A percentile compares a stretch with the other conserved stretches of the same genome.
Evolutionary conservation across 768 basidiomycete species (phyloP).

Genomic region (Amanita subjunquillea): DNA sequence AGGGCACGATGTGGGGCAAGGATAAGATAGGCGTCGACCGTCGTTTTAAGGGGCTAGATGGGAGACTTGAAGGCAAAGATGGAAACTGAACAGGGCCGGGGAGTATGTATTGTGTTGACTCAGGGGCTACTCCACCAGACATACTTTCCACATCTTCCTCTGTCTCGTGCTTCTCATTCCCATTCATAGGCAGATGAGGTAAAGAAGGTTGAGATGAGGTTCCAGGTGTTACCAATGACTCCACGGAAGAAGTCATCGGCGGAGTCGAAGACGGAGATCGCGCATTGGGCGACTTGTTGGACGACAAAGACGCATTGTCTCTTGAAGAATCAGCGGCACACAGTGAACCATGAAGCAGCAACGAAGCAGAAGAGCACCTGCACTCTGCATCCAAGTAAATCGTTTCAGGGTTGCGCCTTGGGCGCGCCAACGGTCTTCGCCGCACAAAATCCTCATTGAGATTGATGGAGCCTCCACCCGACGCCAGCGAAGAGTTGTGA

Average conservation of each 20-base stretch:
- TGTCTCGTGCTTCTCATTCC: conserved; percentile 11
- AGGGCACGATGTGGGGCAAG: conserved; percentile 22
- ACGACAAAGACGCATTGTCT: conserved; percentile 21
- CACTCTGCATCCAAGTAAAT: conserved; percentile 27
- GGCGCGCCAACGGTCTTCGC: conserved; percentile 8
- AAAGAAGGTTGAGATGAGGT: conserved; percentile 40
- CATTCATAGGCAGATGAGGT: conserved; percentile 23
- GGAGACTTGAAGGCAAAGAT: conserved; percentile 1
- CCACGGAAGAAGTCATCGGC: conserved; percentile 46
- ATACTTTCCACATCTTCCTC: conserved; percentile 9
- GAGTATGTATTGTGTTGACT: conserved; percentile 16
- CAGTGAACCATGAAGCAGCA: neutral
- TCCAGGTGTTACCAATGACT: conserved; percentile 48
- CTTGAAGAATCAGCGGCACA: conserved; percentile 6
- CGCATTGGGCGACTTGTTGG: conserved; percentile 12
- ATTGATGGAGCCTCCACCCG: conserved; percentile 19
- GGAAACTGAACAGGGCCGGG: conserved; percentile 37
- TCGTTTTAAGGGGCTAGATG: conserved; percentile 16
- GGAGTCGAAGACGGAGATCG: conserved; percentile 27
- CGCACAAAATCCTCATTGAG: conserved; percentile 9
- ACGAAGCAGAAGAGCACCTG: conserved; percentile 19
- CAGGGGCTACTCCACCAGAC: conserved; percentile 18
- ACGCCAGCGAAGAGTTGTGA: conserved; percentile 18
- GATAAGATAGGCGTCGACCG: conserved; percentile 31
- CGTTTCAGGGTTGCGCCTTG: conserved; percentile 19